Evolutionary conservation across 495 filamentous ascomycete genomes (phyloP).

Genomic region (Lentithecium fluviatile): DNA sequence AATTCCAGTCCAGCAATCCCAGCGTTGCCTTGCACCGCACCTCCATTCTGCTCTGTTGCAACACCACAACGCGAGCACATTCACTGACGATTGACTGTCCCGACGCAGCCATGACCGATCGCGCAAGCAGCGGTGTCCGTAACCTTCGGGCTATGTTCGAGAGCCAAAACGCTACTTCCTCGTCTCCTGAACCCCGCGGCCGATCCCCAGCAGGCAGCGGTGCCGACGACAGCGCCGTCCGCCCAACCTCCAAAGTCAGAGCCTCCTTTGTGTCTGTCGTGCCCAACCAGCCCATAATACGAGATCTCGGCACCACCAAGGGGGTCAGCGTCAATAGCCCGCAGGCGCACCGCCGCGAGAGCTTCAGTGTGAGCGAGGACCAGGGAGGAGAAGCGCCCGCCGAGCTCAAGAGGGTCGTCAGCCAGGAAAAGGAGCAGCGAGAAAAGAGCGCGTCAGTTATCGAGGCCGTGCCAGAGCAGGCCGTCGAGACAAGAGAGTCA

Average conservation of each 20-base stretch:
- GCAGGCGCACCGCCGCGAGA: constrained; percentile 32
- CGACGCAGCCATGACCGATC: constrained; percentile 51
- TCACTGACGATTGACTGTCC: constrained; percentile 24
- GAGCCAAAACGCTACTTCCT: constrained; percentile 54
- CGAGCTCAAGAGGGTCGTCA: constrained; percentile 39
- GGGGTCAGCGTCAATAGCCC: constrained; percentile 33
- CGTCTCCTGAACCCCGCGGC: constrained; percentile 65
- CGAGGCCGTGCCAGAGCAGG: constrained; percentile 40
- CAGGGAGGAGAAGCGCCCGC: constrained; percentile 18
- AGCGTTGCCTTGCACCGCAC: constrained; percentile 18
- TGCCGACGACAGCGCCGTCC: constrained; percentile 44
- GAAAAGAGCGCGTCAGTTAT: constrained; percentile 33
- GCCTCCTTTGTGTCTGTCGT: constrained; percentile 84
- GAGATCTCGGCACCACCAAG: constrained; percentile 23
- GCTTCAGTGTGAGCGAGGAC: constrained; percentile 37
- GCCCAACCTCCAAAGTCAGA: constrained; percentile 73
- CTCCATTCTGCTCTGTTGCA: constrained; percentile 2
- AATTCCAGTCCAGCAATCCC: constrained; percentile 34
- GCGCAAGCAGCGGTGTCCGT: constrained; percentile 55
- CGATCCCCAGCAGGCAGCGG: constrained; percentile 61
- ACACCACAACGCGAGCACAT: constrained; percentile 30
- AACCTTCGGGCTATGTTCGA: constrained; percentile 90
- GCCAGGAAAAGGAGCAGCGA: constrained; percentile 37
- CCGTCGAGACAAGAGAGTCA: constrained; percentile 27
- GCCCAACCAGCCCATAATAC: constrained; percentile 47